Conservation (phyloP, 2,329 filamentous ascomycete species). For the Pseudofabraea citricarpa region DNA sequence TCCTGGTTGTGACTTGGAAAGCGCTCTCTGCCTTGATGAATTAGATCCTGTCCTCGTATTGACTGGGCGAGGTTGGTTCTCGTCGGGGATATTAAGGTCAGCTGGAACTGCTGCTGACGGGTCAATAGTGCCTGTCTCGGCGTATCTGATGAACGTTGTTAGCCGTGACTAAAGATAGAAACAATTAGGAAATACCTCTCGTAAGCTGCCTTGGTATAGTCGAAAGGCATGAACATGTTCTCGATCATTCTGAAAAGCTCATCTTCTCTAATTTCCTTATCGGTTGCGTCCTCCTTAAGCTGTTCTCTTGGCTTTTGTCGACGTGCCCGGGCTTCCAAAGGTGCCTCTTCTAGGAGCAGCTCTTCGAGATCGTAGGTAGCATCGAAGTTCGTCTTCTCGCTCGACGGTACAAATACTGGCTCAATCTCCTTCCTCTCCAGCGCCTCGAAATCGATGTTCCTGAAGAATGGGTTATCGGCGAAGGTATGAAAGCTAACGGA, state of each 20-base stretch:
- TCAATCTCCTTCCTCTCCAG: slow-evolving; percentile 84
- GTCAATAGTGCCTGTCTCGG: neutral
- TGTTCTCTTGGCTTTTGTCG: slow-evolving; percentile 91
- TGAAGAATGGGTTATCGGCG: slow-evolving; percentile 85
- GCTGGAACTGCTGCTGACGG: slow-evolving; percentile 1
- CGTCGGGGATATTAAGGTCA: slow-evolving; percentile 1
- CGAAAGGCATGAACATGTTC: slow-evolving; percentile 87
- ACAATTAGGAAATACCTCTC: slow-evolving; percentile 52
- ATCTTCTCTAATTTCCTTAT: slow-evolving; percentile 90
- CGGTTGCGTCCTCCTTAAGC: slow-evolving; percentile 88
- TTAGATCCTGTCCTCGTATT: slow-evolving; percentile 8
- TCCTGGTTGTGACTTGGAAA: slow-evolving; percentile 20
- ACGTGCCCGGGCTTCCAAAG: slow-evolving; percentile 84
- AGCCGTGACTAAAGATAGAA: neutral
- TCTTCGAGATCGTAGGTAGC: slow-evolving; percentile 97
- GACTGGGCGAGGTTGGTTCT: slow-evolving; percentile 8
- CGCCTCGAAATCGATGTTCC: slow-evolving; percentile 74
- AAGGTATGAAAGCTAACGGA: slow-evolving; percentile 77
- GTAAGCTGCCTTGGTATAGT: slow-evolving; percentile 82
- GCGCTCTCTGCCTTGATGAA: slow-evolving; percentile 13
- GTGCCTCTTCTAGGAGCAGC: slow-evolving; percentile 86
- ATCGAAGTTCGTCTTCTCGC: slow-evolving; percentile 98
- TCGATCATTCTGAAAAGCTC: slow-evolving; percentile 94
- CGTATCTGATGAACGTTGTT: slow-evolving; percentile 20
- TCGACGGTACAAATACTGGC: slow-evolving; percentile 87